Conservation (phyloP, 306 rosid genomes). For the Quercus mongolica region DNA sequence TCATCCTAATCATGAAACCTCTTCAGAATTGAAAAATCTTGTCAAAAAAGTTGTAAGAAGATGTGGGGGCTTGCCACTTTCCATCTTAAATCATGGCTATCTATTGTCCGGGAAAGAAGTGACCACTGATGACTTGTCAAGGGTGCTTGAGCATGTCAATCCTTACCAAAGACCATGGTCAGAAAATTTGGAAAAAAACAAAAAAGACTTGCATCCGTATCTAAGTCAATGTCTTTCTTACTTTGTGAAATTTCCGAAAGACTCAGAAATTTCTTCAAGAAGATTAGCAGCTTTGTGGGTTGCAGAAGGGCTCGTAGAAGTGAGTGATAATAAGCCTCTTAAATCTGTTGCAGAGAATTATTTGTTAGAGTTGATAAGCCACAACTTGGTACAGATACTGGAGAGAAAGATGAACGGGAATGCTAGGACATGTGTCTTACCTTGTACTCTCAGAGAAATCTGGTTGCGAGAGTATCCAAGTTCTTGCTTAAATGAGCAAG, state of each 20-base stretch:
- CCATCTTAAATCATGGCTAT: not conserved
- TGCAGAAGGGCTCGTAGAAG: too few relatives aligned
- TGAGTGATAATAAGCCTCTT: too few relatives aligned
- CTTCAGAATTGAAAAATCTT: not conserved
- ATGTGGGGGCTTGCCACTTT: not conserved
- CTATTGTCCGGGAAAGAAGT: not conserved
- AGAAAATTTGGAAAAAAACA: too few relatives aligned
- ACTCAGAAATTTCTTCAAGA: constrained; percentile 21
- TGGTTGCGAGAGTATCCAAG: too few relatives aligned
- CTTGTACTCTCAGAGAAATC: too few relatives aligned
- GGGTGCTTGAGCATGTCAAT: not conserved
- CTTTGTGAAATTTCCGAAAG: constrained; percentile 4
- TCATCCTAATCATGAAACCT: too few relatives aligned
- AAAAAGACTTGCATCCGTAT: too few relatives aligned
- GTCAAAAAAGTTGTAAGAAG: not conserved
- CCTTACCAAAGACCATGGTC: constrained; percentile 5
- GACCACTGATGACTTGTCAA: not conserved
- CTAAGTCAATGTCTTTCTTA: not conserved
- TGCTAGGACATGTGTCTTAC: not conserved
- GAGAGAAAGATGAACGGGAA: constrained; percentile 10
- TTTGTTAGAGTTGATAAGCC: not conserved
- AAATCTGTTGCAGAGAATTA: not conserved
- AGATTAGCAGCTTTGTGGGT: not conserved
- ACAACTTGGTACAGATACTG: constrained; percentile 5
- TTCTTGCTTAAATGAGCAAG: too few relatives aligned